Base-by-base conservation (phyloP, 371 early-diverging fungal genomes). In the Mortierella sp. region DNA sequence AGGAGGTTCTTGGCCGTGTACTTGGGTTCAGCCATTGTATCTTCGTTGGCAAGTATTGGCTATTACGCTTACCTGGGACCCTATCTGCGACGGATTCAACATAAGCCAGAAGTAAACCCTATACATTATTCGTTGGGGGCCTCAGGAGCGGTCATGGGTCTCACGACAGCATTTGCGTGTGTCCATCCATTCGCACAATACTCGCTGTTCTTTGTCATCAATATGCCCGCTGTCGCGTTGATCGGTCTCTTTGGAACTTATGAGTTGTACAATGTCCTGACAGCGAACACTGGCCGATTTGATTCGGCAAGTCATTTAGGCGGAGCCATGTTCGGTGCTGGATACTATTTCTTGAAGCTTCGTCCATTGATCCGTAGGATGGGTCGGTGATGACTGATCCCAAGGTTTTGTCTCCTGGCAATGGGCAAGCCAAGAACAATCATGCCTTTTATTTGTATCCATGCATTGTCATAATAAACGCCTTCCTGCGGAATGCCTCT, bases 251-350 rank as follows among this genome's bases (percentile, higher is more conserved):
- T 74, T 54, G 76, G 76, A 10, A 58, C 58, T 12, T 74, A 69
- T 28, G 76, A 74, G 28, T 9, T 64, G 38, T 74, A 74, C 24
- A 74, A 74, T 26, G 65, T 74, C 7, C 47, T 74, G 3, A 23
- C 69, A 3, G 57, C 26, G n/a, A 68, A 69, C 39, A 64, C 61
- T 19, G 84, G 84, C 9, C 72, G 81, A 1, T 71, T 85, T 3
- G 88, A 88, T 54, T 85, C 86, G 45, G 86, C 88, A 21, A 84
- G 82, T 9, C 88, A 88, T 74, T 54, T 88, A 18, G 88, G 88
- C 26, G 88, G 88, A 6, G 82, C 71, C 13, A 69, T 82, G 16
- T 86, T 84, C 61, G 88, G 88, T n/a, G 80, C 80, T 14, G 84
- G 69, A 6, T 88, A 88, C 53, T 86, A 83, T 78, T 82, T 84